Evolutionary conservation across 2,329 filamentous ascomycete species (phyloP).

Genomic region (Fusarium vanettenii): DNA sequence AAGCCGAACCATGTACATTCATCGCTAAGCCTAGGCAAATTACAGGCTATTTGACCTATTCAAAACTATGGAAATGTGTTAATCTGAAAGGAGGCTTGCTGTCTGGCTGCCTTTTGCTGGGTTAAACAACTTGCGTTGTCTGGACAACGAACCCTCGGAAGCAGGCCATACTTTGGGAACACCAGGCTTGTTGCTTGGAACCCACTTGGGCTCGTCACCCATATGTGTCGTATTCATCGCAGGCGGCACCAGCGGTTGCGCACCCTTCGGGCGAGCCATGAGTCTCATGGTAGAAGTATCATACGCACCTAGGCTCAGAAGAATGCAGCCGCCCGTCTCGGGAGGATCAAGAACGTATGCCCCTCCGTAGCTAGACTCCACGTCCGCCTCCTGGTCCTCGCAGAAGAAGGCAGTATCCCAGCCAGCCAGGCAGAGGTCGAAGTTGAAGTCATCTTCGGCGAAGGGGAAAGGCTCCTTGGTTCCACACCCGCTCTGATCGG

Average conservation of each 20-base stretch:
- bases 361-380: slow-evolving; percentile 10
- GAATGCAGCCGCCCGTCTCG: slow-evolving; percentile 7
- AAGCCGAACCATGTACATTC: neutral
- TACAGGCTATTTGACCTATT: neutral
- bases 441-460: neutral
- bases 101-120: neutral
- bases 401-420: neutral
- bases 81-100: neutral
- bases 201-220: slow-evolving; percentile 5
- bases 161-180: slow-evolving; percentile 1
- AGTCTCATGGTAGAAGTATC: slow-evolving; percentile 2
- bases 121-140: neutral
- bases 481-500: slow-evolving; percentile 15
- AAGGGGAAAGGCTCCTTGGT: slow-evolving; percentile 12
- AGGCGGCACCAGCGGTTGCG: neutral
- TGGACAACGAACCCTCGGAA: neutral
- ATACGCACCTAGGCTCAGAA: slow-evolving; percentile 19
- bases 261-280: neutral
- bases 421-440: neutral
- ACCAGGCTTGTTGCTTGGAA: neutral
- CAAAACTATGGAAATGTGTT: neutral
- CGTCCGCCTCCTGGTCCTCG: neutral
- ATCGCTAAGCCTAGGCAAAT: neutral
- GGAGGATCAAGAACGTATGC: slow-evolving; percentile 15
- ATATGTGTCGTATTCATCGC: slow-evolving; percentile 8